These are phyloP conservation scores for Zostera marina DNA, from an alignment of 116 monocot genomes.

Conservation along the genomic window DNA sequence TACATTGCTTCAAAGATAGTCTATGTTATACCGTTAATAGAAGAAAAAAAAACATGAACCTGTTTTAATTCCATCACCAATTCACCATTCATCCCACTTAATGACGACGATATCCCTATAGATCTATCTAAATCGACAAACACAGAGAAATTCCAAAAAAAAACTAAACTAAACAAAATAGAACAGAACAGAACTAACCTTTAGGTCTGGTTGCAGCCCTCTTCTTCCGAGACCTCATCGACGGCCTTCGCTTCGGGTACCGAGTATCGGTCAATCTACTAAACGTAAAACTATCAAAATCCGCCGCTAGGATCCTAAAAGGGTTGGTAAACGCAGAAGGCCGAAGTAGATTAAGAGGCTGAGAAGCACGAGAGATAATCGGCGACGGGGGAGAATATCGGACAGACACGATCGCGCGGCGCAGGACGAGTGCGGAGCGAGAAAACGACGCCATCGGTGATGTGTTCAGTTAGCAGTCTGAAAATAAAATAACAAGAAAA, in stretches of 20 bases:
- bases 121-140: not conserved
- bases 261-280: constrained; percentile 42
- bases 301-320: not conserved
- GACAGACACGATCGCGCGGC: not conserved
- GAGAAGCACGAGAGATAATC: not conserved
- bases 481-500: no score
- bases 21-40: no score
- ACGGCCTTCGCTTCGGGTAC: constrained; percentile 66
- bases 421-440: not conserved
- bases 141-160: not conserved
- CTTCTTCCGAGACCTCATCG: constrained; percentile 42
- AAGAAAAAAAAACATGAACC: no score
- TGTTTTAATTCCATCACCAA: no score
- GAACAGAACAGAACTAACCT: constrained; percentile 17
- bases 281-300: constrained; percentile 13
- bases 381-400: not conserved
- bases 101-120: no score
- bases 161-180: no score
- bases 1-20: no score
- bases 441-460: not conserved
- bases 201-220: constrained; percentile 60
- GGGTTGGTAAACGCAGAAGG: not conserved
- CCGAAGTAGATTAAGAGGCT: not conserved
- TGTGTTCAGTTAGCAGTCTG: no score
- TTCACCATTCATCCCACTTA: no score